A percentile compares a stretch with the other conserved stretches of the same genome.
Evolutionary conservation across 148 eudicot species (phyloP).

Genomic region (Rhododendron simsii): DNA sequence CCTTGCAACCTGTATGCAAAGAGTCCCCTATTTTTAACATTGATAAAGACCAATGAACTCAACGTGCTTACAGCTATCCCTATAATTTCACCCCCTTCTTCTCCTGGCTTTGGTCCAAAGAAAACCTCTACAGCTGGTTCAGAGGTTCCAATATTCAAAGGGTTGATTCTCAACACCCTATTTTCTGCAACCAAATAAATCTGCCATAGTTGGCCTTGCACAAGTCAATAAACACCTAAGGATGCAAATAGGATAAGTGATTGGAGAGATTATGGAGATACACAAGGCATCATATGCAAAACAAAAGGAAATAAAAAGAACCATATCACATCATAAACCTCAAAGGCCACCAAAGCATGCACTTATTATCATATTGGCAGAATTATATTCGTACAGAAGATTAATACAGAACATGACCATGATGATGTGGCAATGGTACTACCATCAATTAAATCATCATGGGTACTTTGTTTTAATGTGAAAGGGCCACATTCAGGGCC

Average conservation of each 20-base stretch:
- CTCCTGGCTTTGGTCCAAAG: conserved; percentile 44
- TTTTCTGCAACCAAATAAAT: conserved; percentile 85
- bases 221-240: not conserved
- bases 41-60: conserved; percentile 62
- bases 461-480: no score
- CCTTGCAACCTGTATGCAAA: conserved; percentile 60
- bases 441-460: no score
- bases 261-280: not conserved
- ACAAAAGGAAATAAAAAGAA: not conserved
- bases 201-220: conserved; percentile 35
- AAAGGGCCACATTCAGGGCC: no score
- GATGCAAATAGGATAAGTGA: not conserved
- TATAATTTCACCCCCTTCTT: conserved; percentile 50
- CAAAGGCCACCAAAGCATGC: not conserved
- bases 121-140: conserved; percentile 54
- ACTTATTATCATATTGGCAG: not conserved
- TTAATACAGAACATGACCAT: not conserved
- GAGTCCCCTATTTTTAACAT: conserved; percentile 54
- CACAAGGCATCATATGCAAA: not conserved
- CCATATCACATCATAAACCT: not conserved
- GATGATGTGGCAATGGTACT: no score
- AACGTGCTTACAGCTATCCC: conserved; percentile 61
- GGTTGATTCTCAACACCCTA: conserved; percentile 50
- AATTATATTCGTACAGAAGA: no score
- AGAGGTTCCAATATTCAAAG: conserved; percentile 30